Evolutionary conservation across 441 rosid genomes (phyloP).

Genomic region (Viola pubescens): DNA sequence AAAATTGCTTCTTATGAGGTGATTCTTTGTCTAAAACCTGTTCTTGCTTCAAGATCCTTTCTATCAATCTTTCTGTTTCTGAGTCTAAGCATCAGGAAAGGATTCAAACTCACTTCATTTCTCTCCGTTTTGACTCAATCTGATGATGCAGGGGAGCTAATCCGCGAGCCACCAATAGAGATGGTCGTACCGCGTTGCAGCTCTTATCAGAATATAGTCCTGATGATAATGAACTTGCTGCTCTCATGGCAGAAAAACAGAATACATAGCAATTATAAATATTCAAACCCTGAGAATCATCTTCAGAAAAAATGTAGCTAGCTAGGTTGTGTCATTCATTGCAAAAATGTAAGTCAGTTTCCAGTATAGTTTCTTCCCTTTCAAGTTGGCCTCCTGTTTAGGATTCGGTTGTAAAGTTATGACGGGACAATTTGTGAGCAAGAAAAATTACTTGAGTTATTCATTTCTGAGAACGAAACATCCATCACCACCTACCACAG

Average conservation of each 20-base stretch:
- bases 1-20: constrained; percentile 80
- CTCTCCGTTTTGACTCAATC: background rate
- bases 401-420: background rate
- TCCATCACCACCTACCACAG: too few relatives aligned
- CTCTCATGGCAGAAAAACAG: constrained; percentile 44
- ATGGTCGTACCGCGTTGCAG: constrained; percentile 45
- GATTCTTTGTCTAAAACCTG: constrained; percentile 14
- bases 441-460: too few relatives aligned
- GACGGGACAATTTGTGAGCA: background rate
- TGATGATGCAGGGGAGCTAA: constrained; percentile 74
- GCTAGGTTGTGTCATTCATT: too few relatives aligned
- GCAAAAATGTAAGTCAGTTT: background rate
- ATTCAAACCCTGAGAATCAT: background rate
- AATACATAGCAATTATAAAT: too few relatives aligned
- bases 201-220: constrained; percentile 44
- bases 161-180: constrained; percentile 49
- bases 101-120: too few relatives aligned
- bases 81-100: too few relatives aligned
- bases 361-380: background rate
- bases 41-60: background rate
- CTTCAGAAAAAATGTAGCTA: too few relatives aligned
- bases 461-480: too few relatives aligned
- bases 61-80: background rate
- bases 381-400: background rate
- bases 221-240: constrained; percentile 48